Evolutionary conservation across 2,329 filamentous ascomycete genomes (phyloP), one percentile per base, ranked within the genome.

Genomic region (Aspergillus carbonarius): DNA sequence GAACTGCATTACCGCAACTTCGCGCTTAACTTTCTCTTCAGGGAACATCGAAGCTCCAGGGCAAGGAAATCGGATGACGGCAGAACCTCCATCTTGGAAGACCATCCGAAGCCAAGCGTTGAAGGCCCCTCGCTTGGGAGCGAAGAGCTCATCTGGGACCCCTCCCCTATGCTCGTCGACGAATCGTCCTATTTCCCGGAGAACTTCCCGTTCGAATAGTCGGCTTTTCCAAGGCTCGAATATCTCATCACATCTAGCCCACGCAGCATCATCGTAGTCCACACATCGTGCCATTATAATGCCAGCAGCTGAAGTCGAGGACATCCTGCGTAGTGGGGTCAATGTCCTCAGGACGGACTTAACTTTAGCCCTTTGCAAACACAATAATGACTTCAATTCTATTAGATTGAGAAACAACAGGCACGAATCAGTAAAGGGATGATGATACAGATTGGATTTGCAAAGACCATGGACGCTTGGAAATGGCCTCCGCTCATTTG

Each of bases 11-110:
- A 42, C 48, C 17, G 66, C 61, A 13, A 69, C 70, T 55, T 60
- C 72, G 64, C 58, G 71, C 23, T 61, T 42, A 37, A 76, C 66
- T 51, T 76, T 78, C 51, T 76, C 72, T 46, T 71, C 68, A 35
- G 63, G 62, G 50, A 69, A 69, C 61, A 70, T 62, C 0, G 54
- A 46, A 4, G 48, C 39, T 2, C 63, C 67, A 3, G 63, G 63
- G 2, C 58, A 51, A 1, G 66, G 62, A 27, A 70, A 61, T 15
- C 65, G 61, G 5, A 70, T 66, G 8, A 68, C 27, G 2, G 56
- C 60, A 15, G 61, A 60, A 20, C 48, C 23, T 13, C 59, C 57
- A 39, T 63, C 52, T 12, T 62, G 1, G 18, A 66, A 69, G 17
- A 60, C 62, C 63, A 69, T 65, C 5, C 57, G 58, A 20, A 68